Percentiles rank a stretch among this genome's conserved stretches.
phyloP scores from a whole-genome alignment of 768 basidiomycete genomes.

The Suillus occidentalis region DNA sequence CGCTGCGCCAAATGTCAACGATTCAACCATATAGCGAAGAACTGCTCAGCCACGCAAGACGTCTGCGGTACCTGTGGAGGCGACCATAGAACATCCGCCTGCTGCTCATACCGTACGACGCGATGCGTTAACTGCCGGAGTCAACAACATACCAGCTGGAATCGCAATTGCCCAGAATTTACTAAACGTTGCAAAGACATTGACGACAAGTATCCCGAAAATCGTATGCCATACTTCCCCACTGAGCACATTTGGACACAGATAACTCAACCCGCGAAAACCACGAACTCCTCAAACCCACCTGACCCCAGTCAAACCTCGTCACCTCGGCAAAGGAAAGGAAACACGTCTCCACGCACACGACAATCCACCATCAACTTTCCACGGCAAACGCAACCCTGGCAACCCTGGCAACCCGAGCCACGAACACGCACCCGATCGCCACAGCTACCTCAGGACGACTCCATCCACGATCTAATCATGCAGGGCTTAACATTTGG shows the following conservation, averaged over 20 bases:
- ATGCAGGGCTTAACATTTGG: too few relatives aligned
- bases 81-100: fast-evolving
- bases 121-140: not conserved
- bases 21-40: not conserved
- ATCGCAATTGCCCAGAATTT: not conserved
- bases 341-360: too few relatives aligned
- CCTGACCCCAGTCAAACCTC: too few relatives aligned
- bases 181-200: fast-evolving
- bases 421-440: too few relatives aligned
- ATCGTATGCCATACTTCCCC: not conserved
- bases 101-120: fast-evolving
- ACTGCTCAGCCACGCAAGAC: not conserved
- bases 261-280: not conserved
- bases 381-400: too few relatives aligned
- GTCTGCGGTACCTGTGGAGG: not conserved
- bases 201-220: not conserved
- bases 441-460: too few relatives aligned
- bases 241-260: not conserved
- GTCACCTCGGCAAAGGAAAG: too few relatives aligned
- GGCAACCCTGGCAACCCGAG: too few relatives aligned
- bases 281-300: fast-evolving
- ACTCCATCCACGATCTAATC: too few relatives aligned
- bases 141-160: not conserved
- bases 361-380: too few relatives aligned
- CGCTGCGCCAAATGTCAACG: not conserved